Percentiles rank a stretch among this genome's conserved stretches.
Evolutionary conservation across 306 rosid genomes (phyloP).

Genomic region (Mimosa bimucronata): DNA sequence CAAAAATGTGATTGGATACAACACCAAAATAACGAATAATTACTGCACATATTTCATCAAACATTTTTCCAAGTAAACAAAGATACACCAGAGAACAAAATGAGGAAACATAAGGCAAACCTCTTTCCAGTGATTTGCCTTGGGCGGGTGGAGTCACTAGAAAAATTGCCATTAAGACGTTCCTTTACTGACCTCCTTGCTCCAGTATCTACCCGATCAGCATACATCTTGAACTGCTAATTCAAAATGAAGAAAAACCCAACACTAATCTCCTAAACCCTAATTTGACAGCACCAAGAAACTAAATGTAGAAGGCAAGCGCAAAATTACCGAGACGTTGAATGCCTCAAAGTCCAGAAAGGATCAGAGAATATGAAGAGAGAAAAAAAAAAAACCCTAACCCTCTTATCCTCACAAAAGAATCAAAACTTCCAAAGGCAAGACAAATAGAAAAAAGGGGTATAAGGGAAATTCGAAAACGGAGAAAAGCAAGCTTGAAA

Average conservation of each 20-base stretch:
- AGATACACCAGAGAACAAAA: not conserved
- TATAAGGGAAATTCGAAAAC: not conserved
- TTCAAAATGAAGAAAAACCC: slow-evolving; percentile 9
- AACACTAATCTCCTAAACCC: slow-evolving; percentile 48
- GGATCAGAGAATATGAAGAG: not conserved
- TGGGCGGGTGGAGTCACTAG: slow-evolving; percentile 50
- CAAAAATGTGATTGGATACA: not conserved
- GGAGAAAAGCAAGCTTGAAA: not conserved
- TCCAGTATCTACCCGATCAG: slow-evolving; percentile 87
- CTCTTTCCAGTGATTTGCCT: slow-evolving; percentile 82
- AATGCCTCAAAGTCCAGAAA: not conserved
- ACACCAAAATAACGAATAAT: not conserved
- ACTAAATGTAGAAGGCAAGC: not conserved
- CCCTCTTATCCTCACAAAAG: not conserved
- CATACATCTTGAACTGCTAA: slow-evolving; percentile 61
- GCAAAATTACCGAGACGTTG: slow-evolving; percentile 11
- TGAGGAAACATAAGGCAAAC: slow-evolving; percentile 40
- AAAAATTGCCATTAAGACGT: slow-evolving; percentile 72
- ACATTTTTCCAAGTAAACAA: not conserved
- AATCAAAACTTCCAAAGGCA: not conserved
- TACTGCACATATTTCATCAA: not conserved
- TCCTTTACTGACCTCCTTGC: slow-evolving; percentile 81
- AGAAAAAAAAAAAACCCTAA: not conserved
- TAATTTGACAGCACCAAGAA: slow-evolving; percentile 30
- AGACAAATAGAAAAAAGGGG: no score